Conservation (phyloP, 2,329 filamentous ascomycete genomes). For the Cladophialophora exuberans region DNA sequence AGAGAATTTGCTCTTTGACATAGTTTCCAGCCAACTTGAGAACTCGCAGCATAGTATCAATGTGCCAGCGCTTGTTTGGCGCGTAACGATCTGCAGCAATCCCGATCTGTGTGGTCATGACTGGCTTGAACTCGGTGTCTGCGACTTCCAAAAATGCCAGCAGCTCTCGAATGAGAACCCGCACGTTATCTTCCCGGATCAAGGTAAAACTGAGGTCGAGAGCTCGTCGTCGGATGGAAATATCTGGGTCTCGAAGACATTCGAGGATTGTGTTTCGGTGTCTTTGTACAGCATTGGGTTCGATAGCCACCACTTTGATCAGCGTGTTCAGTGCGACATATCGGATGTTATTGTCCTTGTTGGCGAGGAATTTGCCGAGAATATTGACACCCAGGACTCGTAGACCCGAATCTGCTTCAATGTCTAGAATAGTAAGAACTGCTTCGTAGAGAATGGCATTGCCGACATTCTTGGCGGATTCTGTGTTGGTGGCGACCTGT, state of each 20-base stretch:
- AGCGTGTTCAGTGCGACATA: slow-evolving; percentile 97
- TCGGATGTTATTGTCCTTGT: slow-evolving; percentile 98
- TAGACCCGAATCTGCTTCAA: slow-evolving; percentile 93
- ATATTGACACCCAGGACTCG: slow-evolving; percentile 97
- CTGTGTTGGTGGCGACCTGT: slow-evolving; percentile 96
- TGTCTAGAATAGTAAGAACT: slow-evolving; percentile 94
- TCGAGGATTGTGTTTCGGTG: slow-evolving; percentile 97
- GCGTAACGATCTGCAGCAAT: slow-evolving; percentile 95
- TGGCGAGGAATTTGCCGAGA: slow-evolving; percentile 95
- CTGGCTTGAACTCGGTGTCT: slow-evolving; percentile 97
- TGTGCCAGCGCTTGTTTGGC: slow-evolving; percentile 97
- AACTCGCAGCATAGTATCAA: slow-evolving; percentile 95
- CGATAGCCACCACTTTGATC: slow-evolving; percentile 96
- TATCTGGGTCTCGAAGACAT: slow-evolving; percentile 93
- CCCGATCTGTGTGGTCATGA: slow-evolving; percentile 97
- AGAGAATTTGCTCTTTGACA: slow-evolving; percentile 96
- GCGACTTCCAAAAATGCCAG: slow-evolving; percentile 95
- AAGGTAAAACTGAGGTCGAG: slow-evolving; percentile 96
- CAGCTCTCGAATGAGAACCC: slow-evolving; percentile 88
- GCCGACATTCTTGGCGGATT: slow-evolving; percentile 96
- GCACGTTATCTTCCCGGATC: slow-evolving; percentile 95
- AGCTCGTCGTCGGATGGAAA: slow-evolving; percentile 94
- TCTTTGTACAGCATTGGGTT: slow-evolving; percentile 94
- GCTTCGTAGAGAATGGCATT: slow-evolving; percentile 98
- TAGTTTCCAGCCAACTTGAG: slow-evolving; percentile 93